phyloP scores from a whole-genome alignment of 1,284 basidiomycete species.

The Ceratobasidium sp. region DNA sequence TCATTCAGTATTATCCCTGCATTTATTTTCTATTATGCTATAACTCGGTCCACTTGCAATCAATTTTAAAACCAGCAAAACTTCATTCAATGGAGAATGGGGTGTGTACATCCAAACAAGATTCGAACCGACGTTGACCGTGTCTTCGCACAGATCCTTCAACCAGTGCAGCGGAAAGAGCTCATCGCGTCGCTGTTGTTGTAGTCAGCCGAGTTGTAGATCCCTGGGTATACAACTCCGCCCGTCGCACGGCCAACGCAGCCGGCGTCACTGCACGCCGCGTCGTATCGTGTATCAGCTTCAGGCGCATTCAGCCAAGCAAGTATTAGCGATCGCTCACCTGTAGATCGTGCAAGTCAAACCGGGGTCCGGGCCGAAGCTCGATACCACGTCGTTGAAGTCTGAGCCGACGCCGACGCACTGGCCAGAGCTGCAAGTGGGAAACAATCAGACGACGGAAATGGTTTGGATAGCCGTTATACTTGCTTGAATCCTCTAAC shows the following conservation, averaged over 20 bases:
- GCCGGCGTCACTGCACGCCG: neutral
- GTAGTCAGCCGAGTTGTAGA: slow-evolving; percentile 3
- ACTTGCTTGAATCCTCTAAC: slow-evolving; percentile 10
- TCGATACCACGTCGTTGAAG: slow-evolving; percentile 10
- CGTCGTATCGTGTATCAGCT: no score
- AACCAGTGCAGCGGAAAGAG: no score
- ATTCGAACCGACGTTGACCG: no score
- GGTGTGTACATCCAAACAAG: no score
- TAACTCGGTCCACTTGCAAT: no score
- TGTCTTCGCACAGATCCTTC: neutral
- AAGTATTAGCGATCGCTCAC: neutral
- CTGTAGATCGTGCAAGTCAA: slow-evolving; percentile 21
- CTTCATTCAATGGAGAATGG: no score
- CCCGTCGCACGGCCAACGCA: neutral
- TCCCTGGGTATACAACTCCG: slow-evolving; percentile 3
- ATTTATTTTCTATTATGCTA: no score
- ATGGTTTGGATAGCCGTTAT: neutral
- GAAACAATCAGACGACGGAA: neutral
- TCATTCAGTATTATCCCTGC: no score
- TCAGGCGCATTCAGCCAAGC: no score
- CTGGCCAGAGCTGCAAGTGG: slow-evolving; percentile 2
- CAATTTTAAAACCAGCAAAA: no score
- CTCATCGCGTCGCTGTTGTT: slow-evolving; percentile 16
- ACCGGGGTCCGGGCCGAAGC: slow-evolving; percentile 17
- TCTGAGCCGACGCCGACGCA: no score